phyloP scores from a whole-genome alignment of 1,139 yeast genomes.

The Candida pseudocylindracea region DNA sequence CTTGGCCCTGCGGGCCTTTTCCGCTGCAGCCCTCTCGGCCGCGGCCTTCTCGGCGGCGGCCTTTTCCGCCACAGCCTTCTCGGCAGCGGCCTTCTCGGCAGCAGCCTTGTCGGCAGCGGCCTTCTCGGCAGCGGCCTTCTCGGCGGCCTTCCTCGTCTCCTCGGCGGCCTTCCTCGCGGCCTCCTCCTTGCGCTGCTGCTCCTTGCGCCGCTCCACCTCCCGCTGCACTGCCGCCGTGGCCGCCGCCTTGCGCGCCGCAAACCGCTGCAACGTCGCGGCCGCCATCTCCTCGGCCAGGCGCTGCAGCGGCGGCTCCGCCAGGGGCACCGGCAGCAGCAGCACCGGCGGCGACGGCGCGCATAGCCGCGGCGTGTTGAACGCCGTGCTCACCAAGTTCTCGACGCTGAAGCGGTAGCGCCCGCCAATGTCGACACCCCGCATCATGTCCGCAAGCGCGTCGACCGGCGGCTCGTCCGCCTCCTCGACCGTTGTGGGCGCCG shows the following conservation, averaged over 20 bases:
- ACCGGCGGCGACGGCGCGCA: no score
- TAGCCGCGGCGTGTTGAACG: no score
- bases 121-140: constrained; percentile 2
- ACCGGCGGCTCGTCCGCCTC: no score
- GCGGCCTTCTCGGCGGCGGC: constrained; percentile 2
- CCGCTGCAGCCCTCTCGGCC: constrained; percentile 1
- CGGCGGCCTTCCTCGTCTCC: constrained; percentile 3
- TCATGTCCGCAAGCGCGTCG: no score
- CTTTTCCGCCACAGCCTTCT: constrained; percentile 4
- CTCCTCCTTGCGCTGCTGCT: constrained; percentile 4
- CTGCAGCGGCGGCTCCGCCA: not conserved
- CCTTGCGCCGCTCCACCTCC: constrained; percentile 3
- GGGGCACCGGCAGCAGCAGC: no score
- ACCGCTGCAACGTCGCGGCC: not conserved
- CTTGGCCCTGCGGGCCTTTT: not conserved
- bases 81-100: constrained; percentile 2
- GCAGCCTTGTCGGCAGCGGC: constrained; percentile 2
- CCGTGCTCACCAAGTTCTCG: no score
- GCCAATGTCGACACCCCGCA: no score
- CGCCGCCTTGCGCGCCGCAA: not conserved
- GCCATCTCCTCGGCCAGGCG: not conserved
- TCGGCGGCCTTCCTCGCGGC: constrained; percentile 5
- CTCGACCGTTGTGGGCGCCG: no score
- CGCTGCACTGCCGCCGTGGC: not conserved
- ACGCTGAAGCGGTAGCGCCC: no score